Evolutionary conservation across 305 asterid species (phyloP).

Genomic region (Fraxinus baroniana): DNA sequence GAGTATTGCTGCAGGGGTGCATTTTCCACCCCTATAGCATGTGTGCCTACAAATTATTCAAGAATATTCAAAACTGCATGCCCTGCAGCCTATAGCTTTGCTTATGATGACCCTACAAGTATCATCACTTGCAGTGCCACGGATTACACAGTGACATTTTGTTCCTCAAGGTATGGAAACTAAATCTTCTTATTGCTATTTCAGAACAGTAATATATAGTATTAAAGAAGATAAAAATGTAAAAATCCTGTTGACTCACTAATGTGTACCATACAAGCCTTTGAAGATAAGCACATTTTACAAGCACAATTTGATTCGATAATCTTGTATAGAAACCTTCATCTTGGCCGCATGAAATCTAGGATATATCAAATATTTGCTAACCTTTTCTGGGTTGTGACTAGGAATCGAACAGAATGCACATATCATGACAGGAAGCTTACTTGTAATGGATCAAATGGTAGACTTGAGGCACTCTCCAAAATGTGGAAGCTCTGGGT

Average conservation of each 20-base stretch:
- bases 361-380: not conserved
- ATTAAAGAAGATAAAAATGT: not conserved
- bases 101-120: constrained; percentile 61
- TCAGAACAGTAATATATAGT: not conserved
- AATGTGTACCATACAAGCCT: not conserved
- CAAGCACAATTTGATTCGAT: not conserved
- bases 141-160: constrained; percentile 52
- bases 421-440: constrained; percentile 46
- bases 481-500: constrained; percentile 32
- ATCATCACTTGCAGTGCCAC: constrained; percentile 57
- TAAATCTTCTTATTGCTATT: not conserved
- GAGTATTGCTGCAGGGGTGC: constrained; percentile 63
- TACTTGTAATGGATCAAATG: constrained; percentile 43
- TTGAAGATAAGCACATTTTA: not conserved
- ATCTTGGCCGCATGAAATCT: not conserved
- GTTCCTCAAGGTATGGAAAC: constrained; percentile 48
- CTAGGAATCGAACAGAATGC: constrained; percentile 60
- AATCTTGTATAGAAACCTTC: not conserved
- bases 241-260: not conserved
- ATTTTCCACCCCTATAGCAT: constrained; percentile 51
- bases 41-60: constrained; percentile 67
- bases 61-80: constrained; percentile 60
- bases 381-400: constrained; percentile 15
- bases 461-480: constrained; percentile 9
- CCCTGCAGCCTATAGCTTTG: constrained; percentile 67